Evolutionary conservation across 352 stramenopile genomes (phyloP).

Genomic region (Phytophthora sansomeana): DNA sequence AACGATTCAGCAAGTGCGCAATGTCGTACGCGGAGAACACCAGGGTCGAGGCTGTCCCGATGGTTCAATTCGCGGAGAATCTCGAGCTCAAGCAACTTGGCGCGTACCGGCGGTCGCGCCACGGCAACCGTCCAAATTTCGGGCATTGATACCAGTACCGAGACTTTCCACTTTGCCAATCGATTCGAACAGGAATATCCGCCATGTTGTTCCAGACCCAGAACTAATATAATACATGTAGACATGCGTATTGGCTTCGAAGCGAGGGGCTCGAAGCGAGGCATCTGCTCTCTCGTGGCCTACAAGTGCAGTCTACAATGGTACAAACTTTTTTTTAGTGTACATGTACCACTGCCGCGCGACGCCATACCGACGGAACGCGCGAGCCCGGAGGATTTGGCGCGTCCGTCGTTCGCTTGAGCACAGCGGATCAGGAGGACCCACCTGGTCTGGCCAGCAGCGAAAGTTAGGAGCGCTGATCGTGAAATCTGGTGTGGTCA

Average conservation of each 20-base stretch:
- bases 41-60: slow-evolving; percentile 20
- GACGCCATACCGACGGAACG: slow-evolving; percentile 13
- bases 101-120: slow-evolving; percentile 8
- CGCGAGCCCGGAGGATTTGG: not conserved
- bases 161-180: slow-evolving; percentile 18
- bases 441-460: not conserved
- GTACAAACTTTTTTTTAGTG: not conserved
- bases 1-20: slow-evolving; percentile 20
- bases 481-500: slow-evolving; percentile 9
- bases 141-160: not conserved
- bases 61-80: slow-evolving; percentile 18
- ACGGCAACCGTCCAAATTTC: slow-evolving; percentile 11
- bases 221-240: slow-evolving; percentile 1
- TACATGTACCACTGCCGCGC: not conserved
- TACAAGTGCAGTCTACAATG: too few relatives aligned
- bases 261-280: too few relatives aligned
- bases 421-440: not conserved
- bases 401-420: not conserved
- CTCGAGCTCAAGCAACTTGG: slow-evolving; percentile 15
- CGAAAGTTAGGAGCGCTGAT: not conserved
- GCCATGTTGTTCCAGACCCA: slow-evolving; percentile 11
- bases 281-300: too few relatives aligned
- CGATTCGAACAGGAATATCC: not conserved
- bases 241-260: not conserved
- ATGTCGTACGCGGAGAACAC: slow-evolving; percentile 19